Base-by-base conservation (phyloP, 2,329 filamentous ascomycete genomes). In the Drechslera avenae region DNA sequence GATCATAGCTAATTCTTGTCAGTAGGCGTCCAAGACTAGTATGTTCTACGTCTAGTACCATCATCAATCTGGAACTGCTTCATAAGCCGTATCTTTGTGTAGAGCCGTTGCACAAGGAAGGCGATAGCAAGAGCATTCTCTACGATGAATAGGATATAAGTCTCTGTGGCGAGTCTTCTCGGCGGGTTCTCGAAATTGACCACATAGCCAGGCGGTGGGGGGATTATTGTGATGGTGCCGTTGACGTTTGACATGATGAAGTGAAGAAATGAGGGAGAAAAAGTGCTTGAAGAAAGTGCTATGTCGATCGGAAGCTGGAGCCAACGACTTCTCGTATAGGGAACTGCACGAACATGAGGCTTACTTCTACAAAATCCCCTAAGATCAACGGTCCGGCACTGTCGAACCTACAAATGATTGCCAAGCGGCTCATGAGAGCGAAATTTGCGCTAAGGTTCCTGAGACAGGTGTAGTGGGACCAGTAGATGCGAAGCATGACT, bases 161-260 rank as follows among this genome's bases (percentile, higher is more conserved):
- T 39, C 9, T 55, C 37, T 3, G 35, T 36, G n/a, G 62, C 46
- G 14, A 55, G 51, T 37, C 54, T 53, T 4, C 60, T 50, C 19
- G 52, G 47, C 3, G 68, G 68, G 16, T 69, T 60, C 10, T 54
- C 62, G 43, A 69, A 69, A 46, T 69, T 48, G 18, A 69, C 66
- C 7, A 59, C 43, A 46, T 69, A 71, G 12, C 63, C 66, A 8
- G 54, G 44, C 0, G 67, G 66, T n/a, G 68, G 52, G 14, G 60
- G 54, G 12, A 71, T 35, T 3, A 57, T 16, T 3, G 52, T 54
- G 14, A 53, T 26, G 4, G 52, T 54, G 8, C 56, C 51, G 28
- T 59, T 46, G 18, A 54, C 39, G 16, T 53, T 54, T 33, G 56
- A n/a, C 51, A 61, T 59, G 32, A 33, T 35, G 49, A 33, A 23